Conservation (phyloP, 2,329 filamentous ascomycete genomes). For the Trichoderma sp. region DNA sequence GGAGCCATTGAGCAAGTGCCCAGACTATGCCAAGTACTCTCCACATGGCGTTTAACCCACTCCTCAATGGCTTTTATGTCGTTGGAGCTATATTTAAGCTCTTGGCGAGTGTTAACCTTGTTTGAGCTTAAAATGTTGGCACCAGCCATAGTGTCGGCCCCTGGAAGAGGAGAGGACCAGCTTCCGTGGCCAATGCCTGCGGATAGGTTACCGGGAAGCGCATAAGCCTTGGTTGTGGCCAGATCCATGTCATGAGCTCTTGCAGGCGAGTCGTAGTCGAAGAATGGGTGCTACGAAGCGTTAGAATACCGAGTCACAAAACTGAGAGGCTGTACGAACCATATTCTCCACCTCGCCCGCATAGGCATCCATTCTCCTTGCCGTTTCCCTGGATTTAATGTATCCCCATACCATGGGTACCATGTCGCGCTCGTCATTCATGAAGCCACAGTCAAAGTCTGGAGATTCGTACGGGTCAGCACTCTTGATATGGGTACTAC, state of each 20-base stretch:
- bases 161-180: slow-evolving; percentile 19
- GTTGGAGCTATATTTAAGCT: slow-evolving; percentile 11
- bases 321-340: background rate
- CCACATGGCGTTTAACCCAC: slow-evolving; percentile 43
- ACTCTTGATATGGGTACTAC: slow-evolving; percentile 57
- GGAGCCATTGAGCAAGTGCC: slow-evolving; percentile 50
- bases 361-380: slow-evolving; percentile 57
- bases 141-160: background rate
- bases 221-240: slow-evolving; percentile 17
- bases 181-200: slow-evolving; percentile 21
- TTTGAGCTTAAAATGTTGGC: slow-evolving; percentile 3
- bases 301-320: background rate
- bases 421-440: slow-evolving; percentile 59
- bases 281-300: slow-evolving; percentile 28
- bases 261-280: slow-evolving; percentile 47
- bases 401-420: slow-evolving; percentile 64
- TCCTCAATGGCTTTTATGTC: slow-evolving; percentile 48
- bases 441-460: slow-evolving; percentile 60
- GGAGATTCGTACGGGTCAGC: slow-evolving; percentile 45
- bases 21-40: slow-evolving; percentile 48
- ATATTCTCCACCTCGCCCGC: slow-evolving; percentile 44
- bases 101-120: slow-evolving; percentile 14
- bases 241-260: slow-evolving; percentile 32
- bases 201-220: slow-evolving; percentile 15
- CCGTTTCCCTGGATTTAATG: slow-evolving; percentile 63